Evolutionary conservation across 2,329 filamentous ascomycete genomes (phyloP).

Genomic region (Diaporthe sp.): DNA sequence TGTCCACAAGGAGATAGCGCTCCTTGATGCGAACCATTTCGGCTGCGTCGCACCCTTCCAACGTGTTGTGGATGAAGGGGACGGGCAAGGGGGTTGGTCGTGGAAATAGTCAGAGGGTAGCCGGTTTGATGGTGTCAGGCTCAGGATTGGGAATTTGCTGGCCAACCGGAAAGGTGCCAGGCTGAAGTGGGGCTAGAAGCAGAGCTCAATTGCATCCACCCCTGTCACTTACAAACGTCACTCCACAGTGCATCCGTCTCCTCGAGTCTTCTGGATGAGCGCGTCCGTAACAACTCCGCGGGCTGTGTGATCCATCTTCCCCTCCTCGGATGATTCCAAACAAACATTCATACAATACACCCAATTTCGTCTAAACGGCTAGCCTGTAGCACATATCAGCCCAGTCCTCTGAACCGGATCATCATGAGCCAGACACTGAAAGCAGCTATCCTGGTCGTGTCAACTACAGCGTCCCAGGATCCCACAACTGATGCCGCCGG

Average conservation of each 20-base stretch:
- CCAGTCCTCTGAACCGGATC: not conserved
- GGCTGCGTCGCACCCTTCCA: not conserved
- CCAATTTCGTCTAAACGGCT: not conserved
- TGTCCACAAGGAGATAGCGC: constrained; percentile 93
- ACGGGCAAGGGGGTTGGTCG: not conserved
- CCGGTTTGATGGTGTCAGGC: not conserved
- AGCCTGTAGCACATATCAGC: not conserved
- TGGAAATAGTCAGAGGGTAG: not conserved
- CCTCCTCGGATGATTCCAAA: not conserved
- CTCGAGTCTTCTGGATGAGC: not conserved
- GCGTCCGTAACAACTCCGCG: not conserved
- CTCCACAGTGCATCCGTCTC: not conserved
- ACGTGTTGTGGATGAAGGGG: not conserved
- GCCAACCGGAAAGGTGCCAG: constrained; percentile 17
- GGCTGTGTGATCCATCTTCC: not conserved
- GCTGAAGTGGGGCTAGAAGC: constrained; percentile 8
- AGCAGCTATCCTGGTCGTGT: constrained; percentile 86
- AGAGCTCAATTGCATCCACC: not conserved
- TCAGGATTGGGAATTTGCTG: constrained; percentile 22
- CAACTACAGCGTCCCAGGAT: constrained; percentile 87
- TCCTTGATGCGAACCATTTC: constrained; percentile 96
- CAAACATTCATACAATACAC: not conserved
- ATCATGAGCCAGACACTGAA: constrained; percentile 58
- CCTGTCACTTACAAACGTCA: constrained; percentile 24
- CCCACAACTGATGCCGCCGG: constrained; percentile 82